Base-by-base conservation (phyloP, 345 rosid species). In the rapeseed (Brassica napus) region DNA sequence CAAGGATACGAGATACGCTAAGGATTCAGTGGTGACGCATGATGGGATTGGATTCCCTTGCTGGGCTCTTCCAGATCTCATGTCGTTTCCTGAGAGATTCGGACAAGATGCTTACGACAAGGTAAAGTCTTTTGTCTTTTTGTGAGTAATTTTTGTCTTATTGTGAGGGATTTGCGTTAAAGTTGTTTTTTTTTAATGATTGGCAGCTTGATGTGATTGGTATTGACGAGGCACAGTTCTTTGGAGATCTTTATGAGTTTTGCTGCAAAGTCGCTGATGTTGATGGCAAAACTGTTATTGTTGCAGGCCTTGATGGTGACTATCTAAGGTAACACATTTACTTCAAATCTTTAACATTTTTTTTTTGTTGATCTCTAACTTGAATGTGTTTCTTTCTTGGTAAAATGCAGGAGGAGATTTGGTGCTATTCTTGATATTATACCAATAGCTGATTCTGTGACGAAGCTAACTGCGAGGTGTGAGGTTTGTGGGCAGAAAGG, bases 211-310 rank as follows among this genome's bases (percentile, higher is more conserved):
- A 95, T 79, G 97, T 95, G 63, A 91, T 93, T 58, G 99, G 98
- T 44, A 90, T 95, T 23, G 99, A 95, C 12, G 99, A 95, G 67
- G 99, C 94, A 23, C 98, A 95, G 71, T 93, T 93, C 65, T 95
- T 95, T 15, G 93, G 88, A 65, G 99, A 95, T 76, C 94, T 95
- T 2, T 95, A 93, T 67, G 98, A 89, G 75, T 95, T 95, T 82
- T 95, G 99, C 81, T 84, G 87, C 81, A 79, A 87, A 69, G 92
- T 90, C n/a, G 99, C 96, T 21, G 99, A 93, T 67, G 80, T 61
- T 1, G 98, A 95, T 59, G 90, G 98, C 12, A 93, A 95, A 77
- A 89, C 81, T 1, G 84, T 95, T 6, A 83, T 95, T 14, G 87
- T 89, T 14, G 93, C 97, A 0, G 99, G 99, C 49, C 87, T 95